Base-by-base conservation (phyloP, 148 eudicot genomes). In the Amaranthus palmeri region DNA sequence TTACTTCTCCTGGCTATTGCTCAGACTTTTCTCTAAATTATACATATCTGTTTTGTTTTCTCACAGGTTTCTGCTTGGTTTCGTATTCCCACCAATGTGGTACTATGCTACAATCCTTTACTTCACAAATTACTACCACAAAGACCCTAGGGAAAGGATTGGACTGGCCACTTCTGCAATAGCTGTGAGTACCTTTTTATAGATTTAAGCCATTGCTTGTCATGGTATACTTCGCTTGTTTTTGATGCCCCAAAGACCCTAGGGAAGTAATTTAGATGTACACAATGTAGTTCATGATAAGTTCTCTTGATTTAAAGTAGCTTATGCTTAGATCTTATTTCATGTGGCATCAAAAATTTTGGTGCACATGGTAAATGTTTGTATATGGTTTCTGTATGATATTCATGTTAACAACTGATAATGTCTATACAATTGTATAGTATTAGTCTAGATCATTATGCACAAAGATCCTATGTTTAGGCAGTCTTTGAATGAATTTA, bases 91-190 rank as follows among this genome's bases (percentile, higher is more conserved):
- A n/a, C 61, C 86, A 59, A 74, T 80, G 80, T 89, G 96, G 96
- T 87, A 85, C 76, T 87, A 77, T 71, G 96, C 82, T 43, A 81
- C 91, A 70, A 62, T 87, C 61, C 86, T 87, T 53, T 87, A 89
- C 83, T 78, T 87, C 52, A 78, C 85, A 78, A 85, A 79, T 47
- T 87, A 89, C 85, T 86, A 86, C 76, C 83, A 43, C 57, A 83
- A 69, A 77, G 92, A 88, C 74, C 92, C 92, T 63, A 84, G 92
- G 81, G 92, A 88, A 81, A 83, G 92, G 49, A 69, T 83, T 71
- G 92, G 92, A 74, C 85, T 88, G 58, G 90, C 90, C 53, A 77
- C 87, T 65, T 84, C 71, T 54, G 90, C 90, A 53, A 70, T 84
- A 55, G 88, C 87, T 66, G 92, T 88, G 81, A 84, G 90, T 86